These are phyloP conservation scores for Gossypium raimondii DNA, from an alignment of 345 rosid species.

Conservation along the genomic window DNA sequence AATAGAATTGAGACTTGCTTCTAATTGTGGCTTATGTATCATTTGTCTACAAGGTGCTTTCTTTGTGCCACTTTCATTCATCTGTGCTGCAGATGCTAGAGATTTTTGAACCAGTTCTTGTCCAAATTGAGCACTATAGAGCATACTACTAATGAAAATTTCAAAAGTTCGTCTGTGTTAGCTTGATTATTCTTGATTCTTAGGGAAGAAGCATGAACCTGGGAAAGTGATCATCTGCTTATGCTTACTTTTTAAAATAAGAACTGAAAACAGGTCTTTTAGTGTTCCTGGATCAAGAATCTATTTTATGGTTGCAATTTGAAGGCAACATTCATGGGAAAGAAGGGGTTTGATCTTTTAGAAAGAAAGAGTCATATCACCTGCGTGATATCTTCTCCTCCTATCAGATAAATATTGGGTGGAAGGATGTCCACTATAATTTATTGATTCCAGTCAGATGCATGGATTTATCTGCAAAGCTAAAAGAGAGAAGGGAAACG, in stretches of 20 bases:
- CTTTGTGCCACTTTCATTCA: neutral
- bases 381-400: conserved; percentile 3
- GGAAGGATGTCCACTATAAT: neutral
- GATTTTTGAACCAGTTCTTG: neutral
- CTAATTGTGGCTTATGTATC: neutral
- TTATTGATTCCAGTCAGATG: neutral
- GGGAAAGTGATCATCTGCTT: neutral
- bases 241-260: neutral
- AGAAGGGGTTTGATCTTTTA: neutral
- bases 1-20: neutral
- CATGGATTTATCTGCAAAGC: neutral
- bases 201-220: neutral
- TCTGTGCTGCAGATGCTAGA: neutral
- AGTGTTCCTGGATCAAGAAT: neutral
- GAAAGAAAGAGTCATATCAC: neutral
- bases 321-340: neutral
- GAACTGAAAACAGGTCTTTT: neutral
- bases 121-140: neutral
- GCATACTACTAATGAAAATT: neutral
- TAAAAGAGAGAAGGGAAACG: conserved; percentile 1
- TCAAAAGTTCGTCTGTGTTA: neutral
- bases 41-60: neutral
- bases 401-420: neutral
- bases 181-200: neutral
- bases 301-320: neutral